phyloP scores from a whole-genome alignment of 75 land plant species.

The Ceratopteris richardii region DNA sequence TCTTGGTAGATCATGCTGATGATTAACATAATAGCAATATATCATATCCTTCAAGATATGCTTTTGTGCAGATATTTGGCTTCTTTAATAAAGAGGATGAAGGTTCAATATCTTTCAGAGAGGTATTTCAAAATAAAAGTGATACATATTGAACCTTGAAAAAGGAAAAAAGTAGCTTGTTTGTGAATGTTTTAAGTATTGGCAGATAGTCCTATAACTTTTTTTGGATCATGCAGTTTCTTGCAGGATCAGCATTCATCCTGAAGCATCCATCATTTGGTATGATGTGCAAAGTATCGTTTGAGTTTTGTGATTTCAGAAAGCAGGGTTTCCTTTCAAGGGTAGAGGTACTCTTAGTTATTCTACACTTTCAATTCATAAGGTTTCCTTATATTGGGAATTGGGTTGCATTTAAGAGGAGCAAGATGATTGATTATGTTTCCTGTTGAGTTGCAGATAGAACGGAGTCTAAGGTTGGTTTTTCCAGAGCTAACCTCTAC shows the following conservation, averaged over 20 bases:
- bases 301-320: conserved; percentile 12
- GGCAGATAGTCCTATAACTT: not conserved
- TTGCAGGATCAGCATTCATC: conserved; percentile 16
- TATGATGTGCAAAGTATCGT: conserved; percentile 7
- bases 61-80: conserved; percentile 9
- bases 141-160: too few species aligned
- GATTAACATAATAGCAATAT: too few species aligned
- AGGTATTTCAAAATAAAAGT: not conserved
- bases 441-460: not conserved
- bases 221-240: conserved; percentile 9
- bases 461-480: not conserved
- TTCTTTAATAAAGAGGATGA: conserved; percentile 13
- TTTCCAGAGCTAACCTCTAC: not conserved
- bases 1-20: too few species aligned
- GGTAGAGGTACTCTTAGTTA: conserved; percentile 12
- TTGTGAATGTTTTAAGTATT: too few species aligned
- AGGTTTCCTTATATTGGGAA: not conserved
- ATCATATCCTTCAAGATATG: too few species aligned
- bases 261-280: conserved; percentile 4
- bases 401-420: too few species aligned
- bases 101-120: conserved; percentile 14
- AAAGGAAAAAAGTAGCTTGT: too few species aligned
- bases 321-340: conserved; percentile 14
- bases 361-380: not conserved
- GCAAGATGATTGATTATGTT: not conserved